Percentiles rank a stretch among this genome's conserved stretches.
These are phyloP conservation scores for Trichoderma guizhouense DNA, from an alignment of 2,329 filamentous ascomycete genomes.

Conservation along the genomic window DNA sequence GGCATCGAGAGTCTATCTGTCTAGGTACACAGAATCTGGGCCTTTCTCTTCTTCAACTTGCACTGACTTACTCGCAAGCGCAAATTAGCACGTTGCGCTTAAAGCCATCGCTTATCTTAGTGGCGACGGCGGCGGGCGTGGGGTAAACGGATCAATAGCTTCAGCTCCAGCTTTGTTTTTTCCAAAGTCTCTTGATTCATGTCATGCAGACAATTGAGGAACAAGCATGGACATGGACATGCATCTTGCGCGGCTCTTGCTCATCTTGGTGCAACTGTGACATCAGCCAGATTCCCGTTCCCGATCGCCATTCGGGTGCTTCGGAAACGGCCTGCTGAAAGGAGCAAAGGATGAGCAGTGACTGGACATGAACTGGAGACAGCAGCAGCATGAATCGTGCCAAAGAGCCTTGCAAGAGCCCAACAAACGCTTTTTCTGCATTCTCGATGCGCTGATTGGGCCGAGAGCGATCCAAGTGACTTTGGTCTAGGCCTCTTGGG, in stretches of 20 bases:
- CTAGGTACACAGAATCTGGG: neutral
- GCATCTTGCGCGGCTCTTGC: neutral
- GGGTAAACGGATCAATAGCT: neutral
- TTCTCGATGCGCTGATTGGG: neutral
- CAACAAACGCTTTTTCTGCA: neutral
- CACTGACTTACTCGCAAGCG: neutral
- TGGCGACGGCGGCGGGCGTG: constrained; percentile 2
- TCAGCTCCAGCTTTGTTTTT: neutral
- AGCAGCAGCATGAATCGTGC: neutral
- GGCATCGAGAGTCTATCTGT: neutral
- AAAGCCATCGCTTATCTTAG: constrained; percentile 6
- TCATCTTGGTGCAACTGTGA: constrained; percentile 16
- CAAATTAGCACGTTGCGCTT: neutral
- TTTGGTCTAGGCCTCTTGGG: neutral
- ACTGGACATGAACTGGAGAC: neutral
- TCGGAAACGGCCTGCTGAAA: constrained; percentile 2
- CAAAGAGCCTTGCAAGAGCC: neutral
- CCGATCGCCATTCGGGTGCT: constrained; percentile 9
- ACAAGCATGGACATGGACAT: neutral
- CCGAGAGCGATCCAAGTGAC: neutral
- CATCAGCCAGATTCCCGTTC: constrained; percentile 14
- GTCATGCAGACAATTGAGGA: neutral
- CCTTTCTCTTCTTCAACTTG: no score
- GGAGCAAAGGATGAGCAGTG: neutral
- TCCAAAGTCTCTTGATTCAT: neutral